Evolutionary conservation across 148 eudicot species (phyloP).

Genomic region (Polygonum maritimum): DNA sequence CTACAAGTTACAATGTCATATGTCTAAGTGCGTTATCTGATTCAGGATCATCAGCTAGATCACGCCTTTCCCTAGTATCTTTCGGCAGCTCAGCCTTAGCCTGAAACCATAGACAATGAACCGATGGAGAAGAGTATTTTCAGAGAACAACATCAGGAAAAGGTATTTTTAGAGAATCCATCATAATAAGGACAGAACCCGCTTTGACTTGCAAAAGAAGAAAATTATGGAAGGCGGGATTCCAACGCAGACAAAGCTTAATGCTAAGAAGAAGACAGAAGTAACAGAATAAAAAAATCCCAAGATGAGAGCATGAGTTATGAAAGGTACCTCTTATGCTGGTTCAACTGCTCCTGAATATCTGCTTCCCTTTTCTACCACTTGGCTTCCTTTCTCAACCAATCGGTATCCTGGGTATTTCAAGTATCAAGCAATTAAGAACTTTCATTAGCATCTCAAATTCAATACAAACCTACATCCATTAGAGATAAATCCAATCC

Average conservation of each 20-base stretch:
- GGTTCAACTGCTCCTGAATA: constrained; percentile 7
- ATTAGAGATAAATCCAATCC: too few species aligned
- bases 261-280: not conserved
- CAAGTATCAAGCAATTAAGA: not conserved
- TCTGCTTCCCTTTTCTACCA: constrained; percentile 22
- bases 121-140: not conserved
- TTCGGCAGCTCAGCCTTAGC: not conserved
- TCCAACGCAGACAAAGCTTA: not conserved
- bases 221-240: not conserved
- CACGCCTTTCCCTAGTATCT: not conserved
- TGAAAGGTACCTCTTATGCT: not conserved
- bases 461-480: too few species aligned
- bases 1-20: not conserved
- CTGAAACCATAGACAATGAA: not conserved
- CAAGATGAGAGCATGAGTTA: not conserved
- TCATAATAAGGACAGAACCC: not conserved
- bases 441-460: not conserved
- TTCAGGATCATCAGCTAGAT: not conserved
- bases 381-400: constrained; percentile 26
- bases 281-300: not conserved
- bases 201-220: not conserved
- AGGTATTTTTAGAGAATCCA: not conserved
- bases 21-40: not conserved
- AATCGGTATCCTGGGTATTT: constrained; percentile 15
- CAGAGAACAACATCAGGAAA: not conserved